Evolutionary conservation across 306 rosid species (phyloP).

Genomic region (Vigna trinervia): DNA sequence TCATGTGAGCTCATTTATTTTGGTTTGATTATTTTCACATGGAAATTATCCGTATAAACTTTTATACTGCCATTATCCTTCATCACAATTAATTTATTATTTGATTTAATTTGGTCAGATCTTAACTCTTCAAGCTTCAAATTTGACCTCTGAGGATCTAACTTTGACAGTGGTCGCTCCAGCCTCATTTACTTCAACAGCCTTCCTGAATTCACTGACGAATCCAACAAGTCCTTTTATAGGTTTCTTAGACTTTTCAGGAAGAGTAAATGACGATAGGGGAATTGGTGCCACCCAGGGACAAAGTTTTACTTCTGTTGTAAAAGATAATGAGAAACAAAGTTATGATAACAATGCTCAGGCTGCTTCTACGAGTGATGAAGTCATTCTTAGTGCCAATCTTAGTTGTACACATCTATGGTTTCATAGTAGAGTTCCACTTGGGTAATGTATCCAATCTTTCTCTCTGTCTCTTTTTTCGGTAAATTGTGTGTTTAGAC

Average conservation of each 20-base stretch:
- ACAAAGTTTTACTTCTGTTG: conserved; percentile 56
- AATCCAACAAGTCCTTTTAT: conserved; percentile 80
- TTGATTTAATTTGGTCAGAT: conserved; percentile 69
- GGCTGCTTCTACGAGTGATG: conserved; percentile 58
- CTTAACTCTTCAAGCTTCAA: conserved; percentile 93
- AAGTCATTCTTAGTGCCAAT: conserved; percentile 67
- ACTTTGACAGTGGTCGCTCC: conserved; percentile 92
- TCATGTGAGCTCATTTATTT: conserved; percentile 17
- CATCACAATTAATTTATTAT: conserved; percentile 36
- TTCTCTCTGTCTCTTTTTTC: background rate
- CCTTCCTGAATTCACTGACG: conserved; percentile 69
- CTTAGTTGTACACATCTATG: conserved; percentile 87
- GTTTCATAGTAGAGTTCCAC: conserved; percentile 97
- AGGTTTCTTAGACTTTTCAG: conserved; percentile 65
- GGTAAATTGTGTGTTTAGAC: conserved; percentile 30
- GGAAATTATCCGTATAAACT: conserved; percentile 9
- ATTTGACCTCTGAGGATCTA: conserved; percentile 89
- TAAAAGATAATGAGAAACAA: conserved; percentile 54
- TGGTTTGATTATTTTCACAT: conserved; percentile 31
- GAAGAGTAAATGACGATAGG: conserved; percentile 58
- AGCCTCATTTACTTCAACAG: conserved; percentile 73
- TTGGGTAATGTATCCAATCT: conserved; percentile 67
- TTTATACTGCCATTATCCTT: conserved; percentile 8
- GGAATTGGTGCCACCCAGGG: conserved; percentile 47
- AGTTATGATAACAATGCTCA: conserved; percentile 44